phyloP scores from a whole-genome alignment of 495 filamentous ascomycete genomes.

The Trichoderma reesei region DNA sequence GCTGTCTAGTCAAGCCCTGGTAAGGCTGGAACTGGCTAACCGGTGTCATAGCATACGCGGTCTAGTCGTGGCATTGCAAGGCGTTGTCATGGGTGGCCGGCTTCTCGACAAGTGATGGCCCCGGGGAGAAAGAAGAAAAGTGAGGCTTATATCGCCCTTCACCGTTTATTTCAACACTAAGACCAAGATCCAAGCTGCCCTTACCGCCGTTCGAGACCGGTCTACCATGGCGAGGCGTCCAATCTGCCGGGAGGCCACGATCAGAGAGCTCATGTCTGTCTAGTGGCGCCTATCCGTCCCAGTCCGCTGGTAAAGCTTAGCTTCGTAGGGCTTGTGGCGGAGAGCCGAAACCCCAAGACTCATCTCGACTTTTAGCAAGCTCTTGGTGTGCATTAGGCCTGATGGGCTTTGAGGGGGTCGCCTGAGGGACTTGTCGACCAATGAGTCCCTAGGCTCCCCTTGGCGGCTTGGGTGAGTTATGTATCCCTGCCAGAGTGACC shows the following conservation, averaged over 20 bases:
- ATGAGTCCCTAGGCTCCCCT: background rate
- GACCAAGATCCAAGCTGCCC: background rate
- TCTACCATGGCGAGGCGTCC: background rate
- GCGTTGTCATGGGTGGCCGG: background rate
- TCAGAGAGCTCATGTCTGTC: background rate
- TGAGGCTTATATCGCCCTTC: background rate
- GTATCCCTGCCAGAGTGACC: background rate
- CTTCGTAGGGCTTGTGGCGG: conserved; percentile 5
- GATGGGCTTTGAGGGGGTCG: background rate
- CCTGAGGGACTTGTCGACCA: background rate
- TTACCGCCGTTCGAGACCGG: background rate
- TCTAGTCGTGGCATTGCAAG: background rate
- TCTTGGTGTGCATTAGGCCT: background rate
- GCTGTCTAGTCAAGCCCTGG: background rate
- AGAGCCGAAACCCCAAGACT: background rate
- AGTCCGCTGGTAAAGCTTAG: background rate
- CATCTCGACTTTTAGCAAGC: background rate
- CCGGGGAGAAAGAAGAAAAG: background rate
- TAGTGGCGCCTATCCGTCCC: background rate
- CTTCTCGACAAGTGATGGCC: background rate
- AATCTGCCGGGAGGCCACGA: background rate
- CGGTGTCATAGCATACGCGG: background rate
- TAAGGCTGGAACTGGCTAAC: background rate
- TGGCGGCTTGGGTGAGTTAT: background rate
- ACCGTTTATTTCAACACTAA: background rate